A percentile compares a stretch with the other conserved stretches of the same genome.
phyloP scores from a whole-genome alignment of 371 early-diverging fungal genomes.

The Lichtheimia hyalospora region DNA sequence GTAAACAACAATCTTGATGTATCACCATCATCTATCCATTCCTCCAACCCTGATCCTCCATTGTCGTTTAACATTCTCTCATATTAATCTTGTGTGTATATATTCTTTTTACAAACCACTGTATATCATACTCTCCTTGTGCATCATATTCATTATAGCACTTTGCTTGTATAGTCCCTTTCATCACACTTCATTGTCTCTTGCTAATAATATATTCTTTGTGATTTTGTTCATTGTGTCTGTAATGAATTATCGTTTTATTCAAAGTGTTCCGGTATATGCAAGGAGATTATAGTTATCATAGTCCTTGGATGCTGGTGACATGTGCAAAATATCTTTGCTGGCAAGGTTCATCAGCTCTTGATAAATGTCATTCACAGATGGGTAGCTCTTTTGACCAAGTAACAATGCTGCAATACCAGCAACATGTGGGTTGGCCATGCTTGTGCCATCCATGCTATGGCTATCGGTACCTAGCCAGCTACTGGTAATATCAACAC shows the following conservation, averaged over 20 bases:
- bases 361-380: conserved; percentile 16
- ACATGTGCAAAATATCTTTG: conserved; percentile 11
- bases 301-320: not conserved
- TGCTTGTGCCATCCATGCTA: conserved; percentile 70
- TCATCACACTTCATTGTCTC: too few relatives aligned
- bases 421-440: conserved; percentile 71
- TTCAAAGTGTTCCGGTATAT: conserved; percentile 7
- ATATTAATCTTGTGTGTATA: not conserved
- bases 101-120: not conserved
- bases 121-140: not conserved
- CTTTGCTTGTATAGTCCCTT: not conserved
- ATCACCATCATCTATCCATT: not conserved
- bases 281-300: conserved; percentile 20
- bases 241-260: not conserved
- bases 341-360: conserved; percentile 14
- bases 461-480: conserved; percentile 41
- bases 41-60: not conserved
- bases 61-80: not conserved
- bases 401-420: conserved; percentile 45
- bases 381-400: conserved; percentile 10
- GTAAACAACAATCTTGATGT: not conserved
- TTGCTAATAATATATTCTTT: not conserved
- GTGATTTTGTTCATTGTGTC: not conserved
- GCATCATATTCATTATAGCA: not conserved
- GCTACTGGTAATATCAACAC: conserved; percentile 44